A percentile compares a stretch with the other conserved stretches of the same genome.
phyloP scores from a whole-genome alignment of 306 rosid genomes.

The Psophocarpus tetragonolobus region DNA sequence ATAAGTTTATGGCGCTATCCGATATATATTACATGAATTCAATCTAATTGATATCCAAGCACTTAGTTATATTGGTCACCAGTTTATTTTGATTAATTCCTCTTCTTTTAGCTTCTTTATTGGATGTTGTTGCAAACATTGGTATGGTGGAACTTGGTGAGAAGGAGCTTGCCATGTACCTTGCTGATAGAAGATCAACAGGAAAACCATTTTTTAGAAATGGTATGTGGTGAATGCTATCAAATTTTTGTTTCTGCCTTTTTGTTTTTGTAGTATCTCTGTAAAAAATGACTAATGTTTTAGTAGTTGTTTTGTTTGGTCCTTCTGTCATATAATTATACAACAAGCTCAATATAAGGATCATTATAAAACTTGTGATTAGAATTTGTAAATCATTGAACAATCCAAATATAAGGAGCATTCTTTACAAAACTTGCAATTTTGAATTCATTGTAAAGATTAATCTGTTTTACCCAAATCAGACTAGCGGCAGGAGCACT shows the following conservation, averaged over 20 bases:
- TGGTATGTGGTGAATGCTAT: slow-evolving; percentile 51
- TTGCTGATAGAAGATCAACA: slow-evolving; percentile 77
- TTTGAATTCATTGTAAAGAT: slow-evolving; percentile 15
- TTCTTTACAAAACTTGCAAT: background rate
- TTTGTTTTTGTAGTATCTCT: background rate
- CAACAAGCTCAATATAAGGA: slow-evolving; percentile 3
- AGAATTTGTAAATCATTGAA: too few species aligned
- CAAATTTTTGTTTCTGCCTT: slow-evolving; percentile 4
- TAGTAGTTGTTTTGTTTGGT: slow-evolving; percentile 11
- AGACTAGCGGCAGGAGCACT: background rate
- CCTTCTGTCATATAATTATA: background rate
- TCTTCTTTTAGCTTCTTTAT: slow-evolving; percentile 55
- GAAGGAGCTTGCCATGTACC: slow-evolving; percentile 59
- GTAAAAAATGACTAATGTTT: slow-evolving; percentile 23
- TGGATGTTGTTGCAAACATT: slow-evolving; percentile 67
- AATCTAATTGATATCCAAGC: slow-evolving; percentile 17
- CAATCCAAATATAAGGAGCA: background rate
- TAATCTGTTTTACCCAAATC: slow-evolving; percentile 23
- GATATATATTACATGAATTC: background rate
- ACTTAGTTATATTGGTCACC: background rate
- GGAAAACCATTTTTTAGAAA: slow-evolving; percentile 78
- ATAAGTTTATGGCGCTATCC: background rate
- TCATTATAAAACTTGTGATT: background rate
- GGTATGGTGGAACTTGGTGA: slow-evolving; percentile 83
- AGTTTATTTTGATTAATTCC: slow-evolving; percentile 31